Base-by-base conservation (phyloP, 129 eudicot species). In the Silybum marianum region DNA sequence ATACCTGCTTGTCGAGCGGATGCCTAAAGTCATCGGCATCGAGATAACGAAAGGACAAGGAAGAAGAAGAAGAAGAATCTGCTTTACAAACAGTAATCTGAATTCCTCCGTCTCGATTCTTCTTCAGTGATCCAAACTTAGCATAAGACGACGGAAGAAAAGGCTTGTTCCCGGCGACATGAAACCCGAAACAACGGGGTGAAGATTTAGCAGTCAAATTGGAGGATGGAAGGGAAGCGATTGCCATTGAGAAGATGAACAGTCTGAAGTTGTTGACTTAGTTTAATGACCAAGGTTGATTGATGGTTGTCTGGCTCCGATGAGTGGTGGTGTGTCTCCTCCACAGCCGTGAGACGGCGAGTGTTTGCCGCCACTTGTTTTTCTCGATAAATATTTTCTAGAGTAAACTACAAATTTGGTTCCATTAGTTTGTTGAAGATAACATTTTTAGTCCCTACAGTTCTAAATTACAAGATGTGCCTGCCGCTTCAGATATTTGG, bases 11-110 rank as follows among this genome's bases (percentile, higher is more conserved):
- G 85, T 95, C 99, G 70, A 95, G 97, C 14, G 99, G 99, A 83
- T 95, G 99, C 76, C 99, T 88, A 62, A 95, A 89, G 83, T 95
- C 99, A 88, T 95, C 99, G 9, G 97, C 99, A 79, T 95, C 99
- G 10, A 95, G 97, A 76, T 87, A 84, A 69, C 91, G 93, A 74
- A 89, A 86, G 24, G 77, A 74, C 81, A 71, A 75, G 69, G 65
- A 46, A 21, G 88, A 80, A 39, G 90, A 82, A 44, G 98, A 79
- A 10, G 76, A 63, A 62, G 74, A 2, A 19, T 2, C 69, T 38
- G 95, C 90, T 86, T 87, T 87, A 42, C 91, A 90, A 60, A 86
- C 90, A 42, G 88, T 71, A 48, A 69, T 69, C 40, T 76, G 78
- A 66, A 73, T 44, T 32, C 84, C 46, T 19, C 67, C 46, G 9